Conservation (phyloP, 2,329 filamentous ascomycete genomes). For the Kalaharituber pfeilii region DNA sequence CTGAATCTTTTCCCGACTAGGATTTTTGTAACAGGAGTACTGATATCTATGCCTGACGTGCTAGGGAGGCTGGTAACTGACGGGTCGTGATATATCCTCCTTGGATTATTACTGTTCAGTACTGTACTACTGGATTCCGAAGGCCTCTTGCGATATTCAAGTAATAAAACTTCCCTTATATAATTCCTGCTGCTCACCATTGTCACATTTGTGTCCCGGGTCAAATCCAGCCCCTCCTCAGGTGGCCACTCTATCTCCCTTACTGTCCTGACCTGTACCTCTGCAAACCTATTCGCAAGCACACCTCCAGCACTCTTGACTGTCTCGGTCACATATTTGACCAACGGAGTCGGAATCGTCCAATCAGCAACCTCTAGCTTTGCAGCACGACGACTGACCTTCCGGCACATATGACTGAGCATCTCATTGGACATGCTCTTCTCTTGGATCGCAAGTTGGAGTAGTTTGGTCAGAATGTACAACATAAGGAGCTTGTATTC, state of each 20-base stretch:
- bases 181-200: constrained; percentile 6
- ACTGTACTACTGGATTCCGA: not conserved
- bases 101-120: not conserved
- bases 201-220: constrained; percentile 11
- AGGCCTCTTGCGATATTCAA: not conserved
- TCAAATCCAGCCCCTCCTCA: constrained; percentile 14
- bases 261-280: constrained; percentile 8
- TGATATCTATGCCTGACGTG: too few relatives aligned
- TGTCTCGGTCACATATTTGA: not conserved
- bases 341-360: not conserved
- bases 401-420: constrained; percentile 31
- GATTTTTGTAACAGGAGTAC: too few relatives aligned
- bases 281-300: constrained; percentile 8
- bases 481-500: constrained; percentile 38
- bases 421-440: too few relatives aligned
- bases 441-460: constrained; percentile 25
- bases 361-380: constrained; percentile 27
- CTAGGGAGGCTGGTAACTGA: too few relatives aligned
- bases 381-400: constrained; percentile 30
- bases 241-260: constrained; percentile 4
- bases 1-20: too few relatives aligned
- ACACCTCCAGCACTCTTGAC: constrained; percentile 9
- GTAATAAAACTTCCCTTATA: not conserved
- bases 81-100: not conserved
- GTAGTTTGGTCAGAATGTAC: constrained; percentile 29